Percentiles rank a stretch among this genome's conserved stretches.
phyloP scores from a whole-genome alignment of 2,329 filamentous ascomycete genomes.

The Cladosporium colombiae region DNA sequence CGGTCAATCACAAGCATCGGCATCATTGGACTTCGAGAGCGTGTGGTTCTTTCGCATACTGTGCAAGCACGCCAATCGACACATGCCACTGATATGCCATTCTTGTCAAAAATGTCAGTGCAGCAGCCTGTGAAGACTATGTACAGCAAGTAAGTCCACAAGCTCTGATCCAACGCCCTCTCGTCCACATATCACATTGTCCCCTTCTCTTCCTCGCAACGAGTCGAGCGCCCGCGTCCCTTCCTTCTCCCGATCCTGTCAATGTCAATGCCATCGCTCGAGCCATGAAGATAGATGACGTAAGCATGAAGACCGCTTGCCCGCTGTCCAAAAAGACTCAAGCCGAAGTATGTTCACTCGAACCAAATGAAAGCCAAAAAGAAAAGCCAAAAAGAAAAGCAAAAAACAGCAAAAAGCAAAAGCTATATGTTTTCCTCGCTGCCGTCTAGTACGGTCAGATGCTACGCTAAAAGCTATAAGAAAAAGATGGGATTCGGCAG shows the following conservation, averaged over 20 bases:
- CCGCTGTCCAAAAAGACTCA: neutral
- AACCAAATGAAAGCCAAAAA: neutral
- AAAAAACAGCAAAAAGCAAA: neutral
- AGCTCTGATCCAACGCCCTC: neutral
- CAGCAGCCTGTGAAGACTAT: neutral
- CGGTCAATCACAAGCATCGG: neutral
- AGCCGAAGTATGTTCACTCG: too few relatives aligned
- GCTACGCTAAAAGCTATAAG: constrained; percentile 35
- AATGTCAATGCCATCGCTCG: neutral
- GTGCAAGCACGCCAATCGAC: neutral
- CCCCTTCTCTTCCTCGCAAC: neutral
- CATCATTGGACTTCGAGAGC: neutral
- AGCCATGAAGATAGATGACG: neutral
- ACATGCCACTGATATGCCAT: neutral
- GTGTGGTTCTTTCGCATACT: neutral
- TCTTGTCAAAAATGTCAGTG: neutral
- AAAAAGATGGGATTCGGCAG: neutral
- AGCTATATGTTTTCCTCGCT: constrained; percentile 23
- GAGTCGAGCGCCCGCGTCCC: neutral
- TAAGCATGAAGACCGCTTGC: neutral
- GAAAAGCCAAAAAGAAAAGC: neutral
- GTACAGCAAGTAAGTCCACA: neutral
- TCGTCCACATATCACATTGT: neutral
- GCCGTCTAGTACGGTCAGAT: constrained; percentile 41
- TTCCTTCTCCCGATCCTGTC: neutral